These are phyloP conservation scores for Penicillium sp. DNA, from an alignment of 2,329 filamentous ascomycete genomes.

Conservation along the genomic window DNA sequence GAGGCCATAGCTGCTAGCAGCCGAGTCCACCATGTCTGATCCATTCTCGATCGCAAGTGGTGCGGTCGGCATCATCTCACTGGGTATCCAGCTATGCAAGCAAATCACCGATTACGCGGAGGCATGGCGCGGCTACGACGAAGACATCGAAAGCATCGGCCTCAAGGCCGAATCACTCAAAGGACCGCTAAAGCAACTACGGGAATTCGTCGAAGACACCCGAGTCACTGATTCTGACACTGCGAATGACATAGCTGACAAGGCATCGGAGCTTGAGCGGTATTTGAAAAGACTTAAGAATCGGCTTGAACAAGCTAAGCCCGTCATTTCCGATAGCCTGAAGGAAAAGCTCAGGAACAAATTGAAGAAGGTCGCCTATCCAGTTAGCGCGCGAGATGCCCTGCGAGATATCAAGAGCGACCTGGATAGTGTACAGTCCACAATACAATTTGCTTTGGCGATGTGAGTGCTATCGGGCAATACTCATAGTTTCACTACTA, in stretches of 20 bases:
- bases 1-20: background rate
- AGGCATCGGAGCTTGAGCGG: background rate
- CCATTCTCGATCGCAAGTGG: slow-evolving; percentile 12
- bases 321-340: background rate
- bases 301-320: background rate
- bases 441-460: background rate
- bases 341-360: background rate
- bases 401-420: background rate
- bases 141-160: slow-evolving; percentile 10
- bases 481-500: background rate
- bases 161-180: slow-evolving; percentile 8
- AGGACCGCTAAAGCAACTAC: slow-evolving; percentile 2
- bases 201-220: slow-evolving; percentile 5
- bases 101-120: slow-evolving; percentile 10
- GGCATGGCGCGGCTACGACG: slow-evolving; percentile 5
- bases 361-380: background rate
- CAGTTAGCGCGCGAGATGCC: background rate
- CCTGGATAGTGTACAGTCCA: background rate
- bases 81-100: slow-evolving; percentile 17
- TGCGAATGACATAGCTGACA: background rate
- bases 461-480: background rate
- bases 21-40: background rate
- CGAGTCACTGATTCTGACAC: background rate
- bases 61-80: slow-evolving; percentile 16
- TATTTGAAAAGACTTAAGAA: background rate